A percentile compares a stretch with the other conserved stretches of the same genome.
phyloP scores from a whole-genome alignment of 306 rosid genomes.

The Lathyrus aphaca region DNA sequence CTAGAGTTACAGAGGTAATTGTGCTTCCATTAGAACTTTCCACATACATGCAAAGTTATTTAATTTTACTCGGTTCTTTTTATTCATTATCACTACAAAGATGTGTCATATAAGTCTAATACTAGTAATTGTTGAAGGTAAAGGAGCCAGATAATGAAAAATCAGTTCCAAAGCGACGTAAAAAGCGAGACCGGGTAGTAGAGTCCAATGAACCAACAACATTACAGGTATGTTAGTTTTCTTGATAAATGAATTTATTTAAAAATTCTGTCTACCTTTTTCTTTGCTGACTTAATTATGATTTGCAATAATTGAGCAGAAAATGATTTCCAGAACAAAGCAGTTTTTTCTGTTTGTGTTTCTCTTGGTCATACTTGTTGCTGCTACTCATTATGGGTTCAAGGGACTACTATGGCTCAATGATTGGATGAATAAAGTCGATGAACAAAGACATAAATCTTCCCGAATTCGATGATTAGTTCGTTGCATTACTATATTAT shows the following conservation, averaged over 20 bases:
- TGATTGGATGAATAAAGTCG: conserved; percentile 93
- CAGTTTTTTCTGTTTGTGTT: conserved; percentile 50
- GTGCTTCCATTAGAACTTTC: conserved; percentile 23
- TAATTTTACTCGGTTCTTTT: conserved; percentile 8
- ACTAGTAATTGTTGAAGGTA: conserved; percentile 49
- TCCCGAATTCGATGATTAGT: conserved; percentile 48
- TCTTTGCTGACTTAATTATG: conserved; percentile 33
- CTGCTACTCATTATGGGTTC: conserved; percentile 58
- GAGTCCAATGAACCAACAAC: conserved; percentile 59
- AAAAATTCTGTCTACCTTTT: not conserved
- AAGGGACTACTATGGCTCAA: conserved; percentile 69
- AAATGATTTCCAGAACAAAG: conserved; percentile 52
- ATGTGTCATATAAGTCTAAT: not conserved
- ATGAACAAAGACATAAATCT: conserved; percentile 58
- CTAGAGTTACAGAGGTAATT: conserved; percentile 72
- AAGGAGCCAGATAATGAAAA: conserved; percentile 62
- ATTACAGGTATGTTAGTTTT: conserved; percentile 63
- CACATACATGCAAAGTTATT: not conserved
- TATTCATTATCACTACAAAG: conserved; percentile 8
- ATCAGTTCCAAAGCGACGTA: conserved; percentile 61
- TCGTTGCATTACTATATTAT: not conserved
- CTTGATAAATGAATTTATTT: not conserved
- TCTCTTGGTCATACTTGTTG: conserved; percentile 51
- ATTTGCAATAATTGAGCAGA: conserved; percentile 54
- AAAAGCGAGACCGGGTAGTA: conserved; percentile 54